Base-by-base conservation (phyloP, 2,329 filamentous ascomycete genomes). In the Trichophyton benhamiae region DNA sequence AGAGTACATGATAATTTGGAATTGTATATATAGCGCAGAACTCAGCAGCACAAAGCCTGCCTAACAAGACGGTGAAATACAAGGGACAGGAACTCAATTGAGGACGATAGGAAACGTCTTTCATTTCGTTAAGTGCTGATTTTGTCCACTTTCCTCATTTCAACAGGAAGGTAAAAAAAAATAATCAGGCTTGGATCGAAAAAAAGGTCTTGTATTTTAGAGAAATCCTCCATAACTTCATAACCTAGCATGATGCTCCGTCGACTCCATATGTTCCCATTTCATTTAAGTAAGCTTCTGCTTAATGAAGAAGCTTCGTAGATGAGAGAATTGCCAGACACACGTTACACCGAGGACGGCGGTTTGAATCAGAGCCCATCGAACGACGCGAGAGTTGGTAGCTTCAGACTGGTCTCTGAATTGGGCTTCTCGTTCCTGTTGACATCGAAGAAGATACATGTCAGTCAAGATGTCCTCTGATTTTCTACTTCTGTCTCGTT, bases 251-350 rank as follows among this genome's bases (percentile, higher is more conserved):
- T 55, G n/a, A 36, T 55, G 25, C 49, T 7, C 27, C 49, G 6
- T 36, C 49, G 27, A 55, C 49, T 36, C 30, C 49, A 3, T 33
- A 55, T 6, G 11, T 30, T 8, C 4, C 49, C n/a, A 27, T 33
- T 9, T 17, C n/a, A 25, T 60, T 65, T 63, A 99, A 63, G 94
- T 97, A 74, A 99, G 85, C 83, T 99, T 99, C 80, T 97, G 92
- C 83, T 99, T 99, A 81, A 99, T 99, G 80, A 99, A 99, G 83
- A 99, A 99, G 55, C 89, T 88, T 68, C 94, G 84, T 69, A 99
- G 82, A 77, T 99, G 92, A 60, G 91, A 95, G 55, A 99, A 81
- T 76, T 99, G 94, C 94, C 94, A 99, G 64, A 90, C 89, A 77
- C 94, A 99, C 38, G 94, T 96, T 61, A 87, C 81, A 61, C 86